Evolutionary conservation across 805 yeast species (phyloP).

Genomic region (Metschnikowia cubensis): DNA sequence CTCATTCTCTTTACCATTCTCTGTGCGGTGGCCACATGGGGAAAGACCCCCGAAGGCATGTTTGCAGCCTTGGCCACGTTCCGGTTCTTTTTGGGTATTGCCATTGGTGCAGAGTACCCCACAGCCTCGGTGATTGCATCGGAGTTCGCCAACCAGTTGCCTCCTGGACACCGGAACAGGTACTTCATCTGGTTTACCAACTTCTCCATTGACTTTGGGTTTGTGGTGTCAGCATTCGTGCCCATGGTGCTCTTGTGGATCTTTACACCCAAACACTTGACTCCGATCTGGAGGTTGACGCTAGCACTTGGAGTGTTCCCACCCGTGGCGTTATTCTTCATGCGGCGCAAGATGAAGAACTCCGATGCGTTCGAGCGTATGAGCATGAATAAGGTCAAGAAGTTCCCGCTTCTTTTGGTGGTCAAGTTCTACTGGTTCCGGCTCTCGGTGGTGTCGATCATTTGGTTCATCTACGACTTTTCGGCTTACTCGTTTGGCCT

Average conservation of each 20-base stretch:
- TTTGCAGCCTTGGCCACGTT: slow-evolving; percentile 79
- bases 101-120: slow-evolving; percentile 94
- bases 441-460: slow-evolving; percentile 59
- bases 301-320: slow-evolving; percentile 88
- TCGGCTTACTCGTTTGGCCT: slow-evolving; percentile 84
- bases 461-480: slow-evolving; percentile 93
- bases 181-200: slow-evolving; percentile 89
- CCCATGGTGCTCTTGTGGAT: slow-evolving; percentile 86
- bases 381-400: slow-evolving; percentile 55
- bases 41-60: slow-evolving; percentile 68
- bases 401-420: slow-evolving; percentile 63
- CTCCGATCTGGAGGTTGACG: slow-evolving; percentile 88
- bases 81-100: slow-evolving; percentile 84
- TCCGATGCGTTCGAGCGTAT: slow-evolving; percentile 66
- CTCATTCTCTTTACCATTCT: slow-evolving; percentile 75
- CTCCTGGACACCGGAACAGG: slow-evolving; percentile 82
- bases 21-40: slow-evolving; percentile 68
- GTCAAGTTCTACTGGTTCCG: slow-evolving; percentile 85
- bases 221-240: slow-evolving; percentile 77
- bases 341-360: slow-evolving; percentile 74
- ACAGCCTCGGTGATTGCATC: slow-evolving; percentile 92
- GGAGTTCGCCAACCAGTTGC: slow-evolving; percentile 76
- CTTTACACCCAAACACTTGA: slow-evolving; percentile 63
- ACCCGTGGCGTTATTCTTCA: slow-evolving; percentile 70
- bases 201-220: slow-evolving; percentile 82